Base-by-base conservation (phyloP, 2,329 filamentous ascomycete species). In the Phyllosticta paracitricarpa region DNA sequence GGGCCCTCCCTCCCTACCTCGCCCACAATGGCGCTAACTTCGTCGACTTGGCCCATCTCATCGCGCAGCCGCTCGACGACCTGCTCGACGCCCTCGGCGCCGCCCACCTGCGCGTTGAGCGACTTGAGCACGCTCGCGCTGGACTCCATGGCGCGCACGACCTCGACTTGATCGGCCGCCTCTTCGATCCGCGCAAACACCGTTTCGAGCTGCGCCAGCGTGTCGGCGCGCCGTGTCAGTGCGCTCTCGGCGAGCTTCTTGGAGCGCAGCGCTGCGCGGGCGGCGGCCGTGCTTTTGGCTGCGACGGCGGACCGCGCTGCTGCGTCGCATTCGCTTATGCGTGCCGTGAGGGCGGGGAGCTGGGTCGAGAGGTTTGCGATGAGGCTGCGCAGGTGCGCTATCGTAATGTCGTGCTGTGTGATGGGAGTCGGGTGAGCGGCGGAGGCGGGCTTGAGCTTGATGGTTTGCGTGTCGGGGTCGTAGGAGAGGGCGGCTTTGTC, bases 121-220 rank as follows among this genome's bases (percentile, higher is more conserved):
- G 78, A 80, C 65, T 83, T 82, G 35, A 99, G 80, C 1, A 89
- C 90, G 35, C 81, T 81, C 0, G 88, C 84, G 64, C 89, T 91
- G 17, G 86, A 82, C 69, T 91, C 84, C 87, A 99, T 92, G 5
- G 91, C 87, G 63, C 83, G 82, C 8, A 97, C 85, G 14, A 97
- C 82, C 67, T 91, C 88, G 8, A 95, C 85, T 65, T 97, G 89
- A 73, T 92, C 89, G 0, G 85, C 82, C 0, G 94, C 94, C 72
- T 93, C 86, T 71, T 96, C 87, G 58, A 99, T 89, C 69, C 87
- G 89, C n/a, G 81, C 75, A 59, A 91, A 89, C 0, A 95, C 86
- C 64, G 89, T 85, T 74, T 97, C 91, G 1, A 99, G 81, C 73
- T 96, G 91, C 52, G 80, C 78, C 2, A 96, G 81, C 0, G 89